Percentiles rank a stretch among this genome's conserved stretches.
Conservation (phyloP, 345 rosid species). For the Arabidopsis thaliana region DNA sequence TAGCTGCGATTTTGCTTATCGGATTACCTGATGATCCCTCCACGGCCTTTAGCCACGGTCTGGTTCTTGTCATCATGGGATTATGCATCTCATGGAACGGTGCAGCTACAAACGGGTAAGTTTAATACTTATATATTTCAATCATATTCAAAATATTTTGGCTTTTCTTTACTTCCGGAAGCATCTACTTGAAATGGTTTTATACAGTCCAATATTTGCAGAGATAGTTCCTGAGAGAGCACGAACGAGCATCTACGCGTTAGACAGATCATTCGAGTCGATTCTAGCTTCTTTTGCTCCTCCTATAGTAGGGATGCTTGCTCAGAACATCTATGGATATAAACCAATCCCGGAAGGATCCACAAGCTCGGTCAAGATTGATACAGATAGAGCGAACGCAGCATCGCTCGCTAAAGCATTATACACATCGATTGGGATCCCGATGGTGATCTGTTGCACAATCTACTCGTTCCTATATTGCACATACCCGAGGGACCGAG, state of each 20-base stretch:
- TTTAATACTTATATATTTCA: background rate
- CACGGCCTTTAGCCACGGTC: slow-evolving; percentile 57
- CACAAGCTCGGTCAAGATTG: slow-evolving; percentile 50
- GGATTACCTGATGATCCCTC: slow-evolving; percentile 65
- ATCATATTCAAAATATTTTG: background rate
- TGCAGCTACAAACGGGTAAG: slow-evolving; percentile 69
- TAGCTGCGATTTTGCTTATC: slow-evolving; percentile 66
- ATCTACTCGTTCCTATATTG: slow-evolving; percentile 77
- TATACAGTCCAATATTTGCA: slow-evolving; percentile 87
- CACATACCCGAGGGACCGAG: slow-evolving; percentile 84
- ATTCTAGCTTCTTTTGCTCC: slow-evolving; percentile 89
- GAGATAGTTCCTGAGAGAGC: slow-evolving; percentile 90
- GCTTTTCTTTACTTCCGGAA: background rate
- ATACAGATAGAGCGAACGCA: slow-evolving; percentile 77
- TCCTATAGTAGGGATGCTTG: slow-evolving; percentile 80
- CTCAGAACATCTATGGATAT: slow-evolving; percentile 83
- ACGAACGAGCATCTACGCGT: slow-evolving; percentile 81
- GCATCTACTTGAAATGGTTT: slow-evolving; percentile 29
- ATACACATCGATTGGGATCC: slow-evolving; percentile 73
- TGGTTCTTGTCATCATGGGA: slow-evolving; percentile 63
- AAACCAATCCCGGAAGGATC: slow-evolving; percentile 69
- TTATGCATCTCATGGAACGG: slow-evolving; percentile 63
- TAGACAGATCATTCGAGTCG: slow-evolving; percentile 86
- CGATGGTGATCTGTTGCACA: slow-evolving; percentile 73
- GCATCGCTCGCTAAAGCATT: slow-evolving; percentile 84